Evolutionary conservation across 1,139 yeast species (phyloP), one percentile per base, ranked within the genome.

Genomic region (Saccharomyces pastorianus): DNA sequence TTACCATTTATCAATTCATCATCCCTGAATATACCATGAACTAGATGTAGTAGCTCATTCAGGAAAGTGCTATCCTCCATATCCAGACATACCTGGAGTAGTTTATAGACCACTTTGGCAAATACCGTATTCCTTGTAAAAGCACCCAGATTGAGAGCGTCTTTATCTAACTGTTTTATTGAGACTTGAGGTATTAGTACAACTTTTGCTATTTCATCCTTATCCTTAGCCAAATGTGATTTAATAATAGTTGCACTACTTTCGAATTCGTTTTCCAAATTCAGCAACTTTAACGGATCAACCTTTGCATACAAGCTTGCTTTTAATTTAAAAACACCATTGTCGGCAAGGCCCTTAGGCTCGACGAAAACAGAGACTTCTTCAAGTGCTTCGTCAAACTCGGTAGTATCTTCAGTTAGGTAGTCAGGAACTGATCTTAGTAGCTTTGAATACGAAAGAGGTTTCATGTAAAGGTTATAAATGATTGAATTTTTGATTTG

Each of bases 21-120:
- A 65, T 85, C 89, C 23, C 76, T 57, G 28, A 85, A 65, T 4
- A 83, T 73, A 2, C 86, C 91, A 71, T 85, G 89, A 2, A 85
- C 59, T 55, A 85, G 73, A 62, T 85, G 93, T 48, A 86, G 73
- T n/a, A 83, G 64, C 51, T 81, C 83, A 13, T 82, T 79, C 49
- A 84, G 68, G 61, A 73, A 84, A 0, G 80, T 72, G 50, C 80
- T 82, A 53, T 79, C 79, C n/a, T 77, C 76, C 23, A 64, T 62
- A 51, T 76, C 76, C 32, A 83, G 71, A 0, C 86, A 76, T 42
- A 75, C 74, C 54, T 79, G 80, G 14, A 85, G 68, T 23, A 82
- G 68, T 61, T 83, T 84, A 60, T 80, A 81, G 8, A 84, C 57
- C 48, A 84, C 68, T 59, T 82, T 82, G 1, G 81, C 82, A 67